A percentile compares a stretch with the other conserved stretches of the same genome.
Evolutionary conservation across 345 rosid genomes (phyloP).

Genomic region (Cochlearia excelsa): DNA sequence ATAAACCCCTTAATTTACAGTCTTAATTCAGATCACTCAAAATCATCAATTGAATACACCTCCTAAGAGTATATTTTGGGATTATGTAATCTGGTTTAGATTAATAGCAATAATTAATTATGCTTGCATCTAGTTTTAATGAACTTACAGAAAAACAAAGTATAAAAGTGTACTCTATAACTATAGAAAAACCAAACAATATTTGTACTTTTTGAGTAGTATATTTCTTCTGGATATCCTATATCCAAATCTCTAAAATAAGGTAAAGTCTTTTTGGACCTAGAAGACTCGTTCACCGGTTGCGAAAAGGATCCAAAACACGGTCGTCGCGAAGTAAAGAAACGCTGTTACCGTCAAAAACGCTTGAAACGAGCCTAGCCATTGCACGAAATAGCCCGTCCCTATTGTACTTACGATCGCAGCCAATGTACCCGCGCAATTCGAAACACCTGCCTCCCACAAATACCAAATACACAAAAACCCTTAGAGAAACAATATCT

Average conservation of each 20-base stretch:
- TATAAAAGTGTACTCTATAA: neutral
- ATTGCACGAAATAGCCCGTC: constrained; percentile 82
- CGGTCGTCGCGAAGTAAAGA: constrained; percentile 65
- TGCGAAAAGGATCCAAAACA: constrained; percentile 69
- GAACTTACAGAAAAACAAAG: neutral
- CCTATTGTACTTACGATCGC: constrained; percentile 95
- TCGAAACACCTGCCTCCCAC: constrained; percentile 57
- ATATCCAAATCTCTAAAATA: neutral
- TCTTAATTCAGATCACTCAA: too few relatives aligned
- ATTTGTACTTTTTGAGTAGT: neutral
- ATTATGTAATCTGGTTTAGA: too few relatives aligned
- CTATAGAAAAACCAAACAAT: too few relatives aligned
- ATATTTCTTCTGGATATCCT: neutral
- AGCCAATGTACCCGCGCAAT: constrained; percentile 87
- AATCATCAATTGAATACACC: too few relatives aligned
- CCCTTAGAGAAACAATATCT: constrained; percentile 18
- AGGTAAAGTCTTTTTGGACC: neutral
- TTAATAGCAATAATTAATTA: too few relatives aligned
- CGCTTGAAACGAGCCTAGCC: constrained; percentile 92
- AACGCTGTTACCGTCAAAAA: constrained; percentile 73
- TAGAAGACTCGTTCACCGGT: constrained; percentile 87
- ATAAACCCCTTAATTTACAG: too few relatives aligned
- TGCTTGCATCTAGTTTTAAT: constrained; percentile 6
- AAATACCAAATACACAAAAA: neutral
- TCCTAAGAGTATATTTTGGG: too few relatives aligned